Evolutionary conservation across 129 eudicot species (phyloP).

Genomic region (Silybum marianum): DNA sequence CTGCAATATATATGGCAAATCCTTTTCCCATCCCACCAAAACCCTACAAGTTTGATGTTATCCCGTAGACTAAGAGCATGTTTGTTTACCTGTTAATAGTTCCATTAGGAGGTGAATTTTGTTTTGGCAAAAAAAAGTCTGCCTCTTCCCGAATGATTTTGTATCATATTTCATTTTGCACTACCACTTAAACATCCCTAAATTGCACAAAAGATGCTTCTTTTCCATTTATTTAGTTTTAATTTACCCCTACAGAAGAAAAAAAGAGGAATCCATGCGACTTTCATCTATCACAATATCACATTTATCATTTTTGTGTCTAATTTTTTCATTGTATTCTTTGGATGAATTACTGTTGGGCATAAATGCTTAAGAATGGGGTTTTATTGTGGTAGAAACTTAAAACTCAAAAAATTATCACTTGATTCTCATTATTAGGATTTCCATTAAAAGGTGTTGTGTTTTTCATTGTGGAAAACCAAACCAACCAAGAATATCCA

Average conservation of each 20-base stretch:
- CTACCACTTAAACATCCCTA: too few relatives aligned
- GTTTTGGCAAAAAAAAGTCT: too few relatives aligned
- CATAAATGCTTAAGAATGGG: background rate
- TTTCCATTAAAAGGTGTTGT: background rate
- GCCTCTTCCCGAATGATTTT: too few relatives aligned
- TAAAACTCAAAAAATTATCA: background rate
- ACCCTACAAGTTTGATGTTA: background rate
- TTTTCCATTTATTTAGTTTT: background rate
- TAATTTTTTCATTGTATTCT: background rate
- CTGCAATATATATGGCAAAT: slow-evolving; percentile 10
- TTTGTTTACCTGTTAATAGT: too few relatives aligned
- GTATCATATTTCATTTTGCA: too few relatives aligned
- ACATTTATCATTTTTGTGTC: background rate
- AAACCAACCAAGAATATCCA: too few relatives aligned
- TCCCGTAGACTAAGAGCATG: background rate
- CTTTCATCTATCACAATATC: background rate
- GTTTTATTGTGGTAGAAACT: background rate
- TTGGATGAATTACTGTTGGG: background rate
- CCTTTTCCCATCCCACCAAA: too few relatives aligned
- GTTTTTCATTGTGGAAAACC: background rate
- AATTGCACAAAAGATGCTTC: background rate
- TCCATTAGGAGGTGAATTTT: too few relatives aligned
- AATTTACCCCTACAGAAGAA: background rate
- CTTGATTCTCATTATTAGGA: background rate
- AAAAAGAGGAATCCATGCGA: background rate